Base-by-base conservation (phyloP, 768 basidiomycete genomes). In the Lactifluus rugatus region DNA sequence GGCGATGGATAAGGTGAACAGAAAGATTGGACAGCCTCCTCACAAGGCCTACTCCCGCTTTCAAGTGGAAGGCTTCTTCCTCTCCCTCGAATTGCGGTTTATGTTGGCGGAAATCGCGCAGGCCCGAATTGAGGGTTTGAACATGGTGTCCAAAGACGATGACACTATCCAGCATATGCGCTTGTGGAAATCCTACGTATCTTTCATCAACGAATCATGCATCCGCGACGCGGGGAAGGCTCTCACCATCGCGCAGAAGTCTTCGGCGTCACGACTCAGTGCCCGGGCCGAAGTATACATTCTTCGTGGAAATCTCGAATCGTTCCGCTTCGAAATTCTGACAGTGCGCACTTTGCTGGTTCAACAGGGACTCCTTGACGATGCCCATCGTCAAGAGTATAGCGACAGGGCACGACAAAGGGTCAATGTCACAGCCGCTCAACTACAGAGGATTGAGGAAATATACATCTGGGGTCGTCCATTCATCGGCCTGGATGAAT, bases 41-140 rank as follows among this genome's bases (percentile, higher is more conserved):
- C 73, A 71, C 19, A 68, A 65, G 39, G 70, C 70, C 3, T 68
- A 72, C 51, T 61, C 63, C 2, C 67, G 70, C 5, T 71, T 68
- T 65, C 63, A 64, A 26, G 65, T 71, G 32, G 71, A 73, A 44
- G 74, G 70, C 0, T 65, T 70, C 51, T 65, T 70, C 59, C 60
- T 68, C 13, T 68, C 69, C n/a, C 67, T 75, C 41, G 67, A 71
- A 19, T 54, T 73, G 3, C 71, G 74, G 2, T 66, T 68, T 25
- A 48, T 65, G 13, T 58, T 75, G 7, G 70, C 66, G 1, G 54
- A 68, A 7, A 37, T 72, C 17, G 73, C 71, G 16, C 42, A 57
- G 48, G 49, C 57, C 16, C 64, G 67, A 21, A 42, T 65, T 28
- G 62, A 62, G 7, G 62, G 51, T 1, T 26, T 68, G 9, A 21